Evolutionary conservation across 2,329 filamentous ascomycete genomes (phyloP).

Genomic region (Monosporascus sp.): DNA sequence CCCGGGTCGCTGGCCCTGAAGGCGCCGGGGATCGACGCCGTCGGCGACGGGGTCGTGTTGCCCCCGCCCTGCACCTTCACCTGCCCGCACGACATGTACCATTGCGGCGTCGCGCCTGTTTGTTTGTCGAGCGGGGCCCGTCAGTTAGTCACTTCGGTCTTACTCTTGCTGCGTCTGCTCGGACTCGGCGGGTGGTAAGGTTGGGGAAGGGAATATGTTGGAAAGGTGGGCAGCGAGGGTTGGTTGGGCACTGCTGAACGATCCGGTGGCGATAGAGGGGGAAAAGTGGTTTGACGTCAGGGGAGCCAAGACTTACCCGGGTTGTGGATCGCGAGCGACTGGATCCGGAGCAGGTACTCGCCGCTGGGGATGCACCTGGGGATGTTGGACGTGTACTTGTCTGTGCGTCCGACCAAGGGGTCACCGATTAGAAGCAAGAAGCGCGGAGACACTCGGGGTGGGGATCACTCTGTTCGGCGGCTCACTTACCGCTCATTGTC

Average conservation of each 20-base stretch:
- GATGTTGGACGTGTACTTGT: constrained; percentile 35
- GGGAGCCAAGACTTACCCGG: constrained; percentile 19
- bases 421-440: no score
- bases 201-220: no score
- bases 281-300: no score
- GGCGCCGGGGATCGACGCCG: constrained; percentile 34
- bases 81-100: constrained; percentile 43
- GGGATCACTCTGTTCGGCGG: background rate
- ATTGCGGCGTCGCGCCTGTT: constrained; percentile 33
- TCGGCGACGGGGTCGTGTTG: constrained; percentile 26
- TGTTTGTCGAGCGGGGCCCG: background rate
- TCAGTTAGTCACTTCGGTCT: no score
- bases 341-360: constrained; percentile 54
- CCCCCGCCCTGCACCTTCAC: constrained; percentile 38
- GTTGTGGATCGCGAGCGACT: constrained; percentile 57
- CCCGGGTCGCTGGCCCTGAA: constrained; percentile 38
- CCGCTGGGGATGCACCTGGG: constrained; percentile 47
- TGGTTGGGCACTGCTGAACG: no score
- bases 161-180: no score
- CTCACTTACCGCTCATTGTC: constrained; percentile 26
- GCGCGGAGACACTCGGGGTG: no score
- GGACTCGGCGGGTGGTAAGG: no score
- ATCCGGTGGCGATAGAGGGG: no score
- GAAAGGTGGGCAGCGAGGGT: no score
- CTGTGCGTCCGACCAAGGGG: constrained; percentile 5